Conservation (phyloP, 2,329 filamentous ascomycete genomes). For the Epichloe glyceriae region DNA sequence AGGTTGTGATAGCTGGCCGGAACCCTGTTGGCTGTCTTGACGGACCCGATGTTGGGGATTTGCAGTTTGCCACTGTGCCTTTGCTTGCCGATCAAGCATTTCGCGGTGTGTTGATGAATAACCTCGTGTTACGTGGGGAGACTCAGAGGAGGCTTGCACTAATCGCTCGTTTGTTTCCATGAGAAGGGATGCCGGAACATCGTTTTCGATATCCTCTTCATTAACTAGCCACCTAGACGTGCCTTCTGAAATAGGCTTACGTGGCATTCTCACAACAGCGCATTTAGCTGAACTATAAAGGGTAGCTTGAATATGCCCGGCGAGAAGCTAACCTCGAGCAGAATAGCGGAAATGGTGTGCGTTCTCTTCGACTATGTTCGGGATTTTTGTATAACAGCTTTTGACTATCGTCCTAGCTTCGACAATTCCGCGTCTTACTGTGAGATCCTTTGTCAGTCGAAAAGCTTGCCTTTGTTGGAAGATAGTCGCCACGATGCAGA, state of each 20-base stretch:
- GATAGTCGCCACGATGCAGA: background rate
- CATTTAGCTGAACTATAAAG: conserved; percentile 22
- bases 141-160: background rate
- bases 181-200: conserved; percentile 50
- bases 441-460: background rate
- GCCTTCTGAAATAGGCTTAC: background rate
- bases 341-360: conserved; percentile 37
- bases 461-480: background rate
- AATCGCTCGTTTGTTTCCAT: conserved; percentile 35
- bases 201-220: conserved; percentile 43
- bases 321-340: conserved; percentile 31
- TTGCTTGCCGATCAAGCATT: conserved; percentile 15
- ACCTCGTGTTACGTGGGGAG: background rate
- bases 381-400: background rate
- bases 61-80: conserved; percentile 41
- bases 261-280: conserved; percentile 4
- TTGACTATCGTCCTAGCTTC: background rate
- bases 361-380: conserved; percentile 28
- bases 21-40: conserved; percentile 19
- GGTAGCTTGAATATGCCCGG: conserved; percentile 34
- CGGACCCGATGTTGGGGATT: conserved; percentile 40
- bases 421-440: background rate
- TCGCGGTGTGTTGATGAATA: background rate
- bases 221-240: conserved; percentile 15
- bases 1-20: conserved; percentile 10